Evolutionary conservation across 1,284 basidiomycete genomes (phyloP).

Genomic region (Lentinula novae-zelandiae): DNA sequence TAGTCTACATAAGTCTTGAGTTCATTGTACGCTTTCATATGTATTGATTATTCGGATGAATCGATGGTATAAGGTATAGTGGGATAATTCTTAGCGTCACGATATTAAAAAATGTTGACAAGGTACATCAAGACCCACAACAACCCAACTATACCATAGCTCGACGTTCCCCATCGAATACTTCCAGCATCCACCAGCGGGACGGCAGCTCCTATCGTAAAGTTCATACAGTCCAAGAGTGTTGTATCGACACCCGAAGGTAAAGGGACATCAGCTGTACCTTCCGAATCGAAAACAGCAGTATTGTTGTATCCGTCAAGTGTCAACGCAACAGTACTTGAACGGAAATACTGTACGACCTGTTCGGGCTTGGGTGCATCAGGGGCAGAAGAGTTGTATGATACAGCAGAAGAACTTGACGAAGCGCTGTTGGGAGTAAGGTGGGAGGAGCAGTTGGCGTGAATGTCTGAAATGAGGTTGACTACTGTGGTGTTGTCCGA

Average conservation of each 20-base stretch:
- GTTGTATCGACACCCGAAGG: conserved; percentile 39
- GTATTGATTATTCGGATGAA: too few species aligned
- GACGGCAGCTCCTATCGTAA: conserved; percentile 48
- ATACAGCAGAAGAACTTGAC: conserved; percentile 5
- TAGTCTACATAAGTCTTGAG: too few species aligned
- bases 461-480: conserved; percentile 45
- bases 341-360: conserved; percentile 56
- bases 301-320: conserved; percentile 68
- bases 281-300: conserved; percentile 35
- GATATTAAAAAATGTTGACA: background rate
- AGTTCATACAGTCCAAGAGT: conserved; percentile 50
- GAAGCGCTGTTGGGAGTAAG: conserved; percentile 10
- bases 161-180: background rate
- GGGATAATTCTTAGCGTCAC: background rate
- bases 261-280: conserved; percentile 44
- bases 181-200: conserved; percentile 35
- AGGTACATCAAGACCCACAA: conserved; percentile 12
- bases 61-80: too few species aligned
- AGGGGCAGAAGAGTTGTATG: conserved; percentile 27
- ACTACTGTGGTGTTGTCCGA: conserved; percentile 54
- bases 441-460: conserved; percentile 39
- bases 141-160: conserved; percentile 5
- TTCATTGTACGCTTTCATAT: too few species aligned
- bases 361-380: conserved; percentile 45
- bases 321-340: conserved; percentile 49